Evolutionary conservation across 2,329 filamentous ascomycete species (phyloP).

Genomic region (Stagonosporopsis rhizophila): DNA sequence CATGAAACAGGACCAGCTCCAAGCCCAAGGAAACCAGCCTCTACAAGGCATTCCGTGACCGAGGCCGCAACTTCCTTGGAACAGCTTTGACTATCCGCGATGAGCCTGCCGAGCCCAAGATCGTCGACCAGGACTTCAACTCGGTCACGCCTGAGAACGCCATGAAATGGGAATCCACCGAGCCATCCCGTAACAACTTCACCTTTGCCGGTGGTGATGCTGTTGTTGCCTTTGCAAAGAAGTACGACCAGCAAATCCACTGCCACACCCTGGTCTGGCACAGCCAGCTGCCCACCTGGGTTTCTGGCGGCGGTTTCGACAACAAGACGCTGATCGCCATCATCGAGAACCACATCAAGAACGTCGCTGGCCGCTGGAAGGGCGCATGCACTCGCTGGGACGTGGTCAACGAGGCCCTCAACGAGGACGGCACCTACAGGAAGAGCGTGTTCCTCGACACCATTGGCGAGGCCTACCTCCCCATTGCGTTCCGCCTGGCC

Average conservation of each 20-base stretch:
- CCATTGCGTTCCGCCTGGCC: slow-evolving; percentile 54
- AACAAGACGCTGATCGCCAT: slow-evolving; percentile 52
- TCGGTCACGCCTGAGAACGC: slow-evolving; percentile 35
- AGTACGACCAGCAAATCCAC: slow-evolving; percentile 45
- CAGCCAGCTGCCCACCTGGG: slow-evolving; percentile 51
- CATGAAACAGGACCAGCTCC: not conserved
- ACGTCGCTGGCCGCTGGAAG: slow-evolving; percentile 49
- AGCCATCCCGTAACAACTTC: slow-evolving; percentile 49
- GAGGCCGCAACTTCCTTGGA: slow-evolving; percentile 34
- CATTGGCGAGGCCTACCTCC: slow-evolving; percentile 55
- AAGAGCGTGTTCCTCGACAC: slow-evolving; percentile 51
- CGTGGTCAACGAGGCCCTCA: slow-evolving; percentile 53
- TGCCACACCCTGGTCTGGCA: slow-evolving; percentile 55
- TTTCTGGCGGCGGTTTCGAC: slow-evolving; percentile 46
- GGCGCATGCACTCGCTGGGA: slow-evolving; percentile 51
- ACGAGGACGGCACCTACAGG: slow-evolving; percentile 56
- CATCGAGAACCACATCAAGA: slow-evolving; percentile 53
- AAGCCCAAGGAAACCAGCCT: slow-evolving; percentile 30
- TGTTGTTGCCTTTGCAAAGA: slow-evolving; percentile 43
- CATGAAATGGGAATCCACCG: slow-evolving; percentile 48
- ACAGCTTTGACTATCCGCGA: slow-evolving; percentile 38
- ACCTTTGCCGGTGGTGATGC: slow-evolving; percentile 48
- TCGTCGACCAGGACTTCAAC: slow-evolving; percentile 41
- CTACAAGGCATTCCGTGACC: slow-evolving; percentile 35
- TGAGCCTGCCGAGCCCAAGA: slow-evolving; percentile 32